These are phyloP conservation scores for Fusarium sp. DNA, from an alignment of 2,329 filamentous ascomycete genomes.

Conservation along the genomic window DNA sequence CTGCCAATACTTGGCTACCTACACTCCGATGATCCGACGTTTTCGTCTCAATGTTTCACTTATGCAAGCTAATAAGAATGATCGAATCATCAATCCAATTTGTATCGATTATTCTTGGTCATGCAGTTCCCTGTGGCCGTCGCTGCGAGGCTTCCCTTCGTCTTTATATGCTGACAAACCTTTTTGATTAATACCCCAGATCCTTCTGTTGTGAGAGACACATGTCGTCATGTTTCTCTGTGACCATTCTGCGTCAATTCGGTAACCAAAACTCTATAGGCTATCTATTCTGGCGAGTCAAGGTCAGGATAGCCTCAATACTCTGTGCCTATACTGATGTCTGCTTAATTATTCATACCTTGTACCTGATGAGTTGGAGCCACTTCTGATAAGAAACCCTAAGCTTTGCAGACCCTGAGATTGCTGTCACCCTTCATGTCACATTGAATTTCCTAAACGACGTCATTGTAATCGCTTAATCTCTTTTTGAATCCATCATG, in stretches of 20 bases:
- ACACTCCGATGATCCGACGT: not conserved
- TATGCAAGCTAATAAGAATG: not conserved
- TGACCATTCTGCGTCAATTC: not conserved
- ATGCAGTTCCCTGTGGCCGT: not conserved
- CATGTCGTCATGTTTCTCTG: not conserved
- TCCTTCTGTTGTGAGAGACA: not conserved
- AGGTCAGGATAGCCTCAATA: not conserved
- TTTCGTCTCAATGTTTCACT: not conserved
- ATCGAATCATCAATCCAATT: not conserved
- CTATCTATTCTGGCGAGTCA: not conserved
- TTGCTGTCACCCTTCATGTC: not conserved
- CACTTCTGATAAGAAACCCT: not conserved
- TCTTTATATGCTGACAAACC: not conserved
- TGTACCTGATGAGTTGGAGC: not conserved
- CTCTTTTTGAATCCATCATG: constrained; percentile 62
- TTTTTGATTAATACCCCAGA: too few species aligned
- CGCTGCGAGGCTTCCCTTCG: not conserved
- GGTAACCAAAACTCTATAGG: not conserved
- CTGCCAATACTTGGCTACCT: not conserved
- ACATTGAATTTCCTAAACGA: constrained; percentile 51
- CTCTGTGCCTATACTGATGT: not conserved
- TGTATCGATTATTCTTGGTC: not conserved
- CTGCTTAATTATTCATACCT: not conserved
- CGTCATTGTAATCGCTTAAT: constrained; percentile 60
- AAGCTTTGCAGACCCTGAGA: not conserved